phyloP scores from a whole-genome alignment of 23 red algal species.

The Gracilaria caudata region DNA sequence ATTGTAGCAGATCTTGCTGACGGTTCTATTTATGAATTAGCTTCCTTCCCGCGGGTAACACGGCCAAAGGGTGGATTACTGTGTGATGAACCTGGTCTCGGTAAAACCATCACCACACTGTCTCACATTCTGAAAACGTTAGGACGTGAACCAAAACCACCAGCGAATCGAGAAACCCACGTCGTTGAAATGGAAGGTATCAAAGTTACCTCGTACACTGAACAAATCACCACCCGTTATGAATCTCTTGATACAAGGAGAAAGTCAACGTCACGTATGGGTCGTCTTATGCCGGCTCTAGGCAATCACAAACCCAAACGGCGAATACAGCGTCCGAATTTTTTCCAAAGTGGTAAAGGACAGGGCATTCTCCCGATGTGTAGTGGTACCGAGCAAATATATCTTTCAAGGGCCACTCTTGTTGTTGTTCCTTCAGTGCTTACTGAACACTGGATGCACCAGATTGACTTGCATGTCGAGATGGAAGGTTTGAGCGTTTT shows the following conservation, averaged over 20 bases:
- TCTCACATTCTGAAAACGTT: conserved; percentile 83
- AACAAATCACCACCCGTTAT: not conserved
- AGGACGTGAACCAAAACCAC: conserved; percentile 31
- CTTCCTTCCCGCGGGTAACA: conserved; percentile 19
- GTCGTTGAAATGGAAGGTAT: not conserved
- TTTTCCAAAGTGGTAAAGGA: conserved; percentile 21
- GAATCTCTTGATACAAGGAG: not conserved
- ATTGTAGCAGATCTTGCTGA: conserved; percentile 54
- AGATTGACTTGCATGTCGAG: conserved; percentile 68
- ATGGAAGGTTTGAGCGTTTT: conserved; percentile 25
- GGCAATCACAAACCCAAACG: conserved; percentile 1
- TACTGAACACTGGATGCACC: conserved; percentile 81
- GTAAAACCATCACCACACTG: conserved; percentile 91
- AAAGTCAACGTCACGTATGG: not conserved
- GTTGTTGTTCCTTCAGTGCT: conserved; percentile 83
- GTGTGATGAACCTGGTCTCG: conserved; percentile 98
- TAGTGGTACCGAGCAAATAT: conserved; percentile 23
- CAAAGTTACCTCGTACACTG: not conserved
- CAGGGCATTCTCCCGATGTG: conserved; percentile 27
- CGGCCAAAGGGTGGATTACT: conserved; percentile 80
- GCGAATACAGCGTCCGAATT: conserved; percentile 2
- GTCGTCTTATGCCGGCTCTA: not conserved
- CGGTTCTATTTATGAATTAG: conserved; percentile 31
- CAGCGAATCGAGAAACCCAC: not conserved
- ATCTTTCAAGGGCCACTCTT: conserved; percentile 76